These are phyloP conservation scores for Colletotrichum sp. DNA, from an alignment of 2,329 filamentous ascomycete species.

Conservation along the genomic window DNA sequence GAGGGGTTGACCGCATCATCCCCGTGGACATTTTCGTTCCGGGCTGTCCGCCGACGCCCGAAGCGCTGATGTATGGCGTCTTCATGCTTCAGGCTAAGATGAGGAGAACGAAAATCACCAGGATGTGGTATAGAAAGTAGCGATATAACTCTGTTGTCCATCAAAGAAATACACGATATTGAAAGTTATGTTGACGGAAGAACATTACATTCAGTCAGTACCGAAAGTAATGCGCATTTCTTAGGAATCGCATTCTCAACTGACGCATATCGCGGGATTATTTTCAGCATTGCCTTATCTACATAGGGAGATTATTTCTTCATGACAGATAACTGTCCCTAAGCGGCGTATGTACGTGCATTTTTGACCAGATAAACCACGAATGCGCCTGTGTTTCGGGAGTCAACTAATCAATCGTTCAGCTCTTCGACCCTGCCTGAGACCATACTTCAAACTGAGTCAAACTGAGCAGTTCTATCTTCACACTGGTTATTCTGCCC, in stretches of 20 bases:
- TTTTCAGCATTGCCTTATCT: no score
- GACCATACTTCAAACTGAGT: background rate
- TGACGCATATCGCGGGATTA: no score
- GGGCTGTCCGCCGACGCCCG: slow-evolving; percentile 60
- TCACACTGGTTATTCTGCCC: rapidly evolving
- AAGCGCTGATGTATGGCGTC: slow-evolving; percentile 59
- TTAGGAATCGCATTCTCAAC: no score
- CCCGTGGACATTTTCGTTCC: slow-evolving; percentile 74
- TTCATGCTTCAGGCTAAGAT: slow-evolving; percentile 76
- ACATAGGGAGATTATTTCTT: background rate
- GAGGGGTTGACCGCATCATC: slow-evolving; percentile 69
- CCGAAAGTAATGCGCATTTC: no score
- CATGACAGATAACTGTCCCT: background rate
- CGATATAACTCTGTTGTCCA: background rate
- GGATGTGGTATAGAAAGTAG: slow-evolving; percentile 59
- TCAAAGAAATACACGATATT: background rate
- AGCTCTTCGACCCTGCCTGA: background rate
- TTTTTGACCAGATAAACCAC: background rate
- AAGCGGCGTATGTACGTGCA: background rate
- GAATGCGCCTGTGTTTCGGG: background rate
- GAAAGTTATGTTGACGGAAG: no score
- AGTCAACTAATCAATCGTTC: rapidly evolving
- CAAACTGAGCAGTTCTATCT: background rate
- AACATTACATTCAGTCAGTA: no score
- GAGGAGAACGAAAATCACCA: slow-evolving; percentile 50